Percentiles rank a stretch among this genome's conserved stretches.
phyloP scores from a whole-genome alignment of 495 filamentous ascomycete species.

The Cenococcum geophilum region DNA sequence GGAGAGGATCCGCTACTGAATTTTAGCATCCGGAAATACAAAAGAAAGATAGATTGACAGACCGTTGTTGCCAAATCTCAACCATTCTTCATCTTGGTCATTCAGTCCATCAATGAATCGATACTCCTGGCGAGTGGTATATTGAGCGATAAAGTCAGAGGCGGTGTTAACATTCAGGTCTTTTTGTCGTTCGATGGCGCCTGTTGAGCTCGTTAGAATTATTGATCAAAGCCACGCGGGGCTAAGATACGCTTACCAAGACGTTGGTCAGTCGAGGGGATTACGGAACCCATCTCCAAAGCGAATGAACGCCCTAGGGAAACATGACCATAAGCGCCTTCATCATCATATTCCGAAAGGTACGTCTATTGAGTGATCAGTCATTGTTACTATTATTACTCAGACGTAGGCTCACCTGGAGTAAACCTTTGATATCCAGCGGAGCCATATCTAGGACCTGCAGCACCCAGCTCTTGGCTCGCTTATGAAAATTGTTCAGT shows the following conservation, averaged over 20 bases:
- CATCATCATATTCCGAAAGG: conserved; percentile 85
- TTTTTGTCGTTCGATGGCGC: conserved; percentile 64
- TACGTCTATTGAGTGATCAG: conserved; percentile 56
- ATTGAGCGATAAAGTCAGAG: conserved; percentile 92
- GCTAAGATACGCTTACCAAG: conserved; percentile 46
- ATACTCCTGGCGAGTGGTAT: conserved; percentile 95
- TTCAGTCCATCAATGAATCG: conserved; percentile 66
- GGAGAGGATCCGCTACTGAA: neutral
- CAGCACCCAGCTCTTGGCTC: conserved; percentile 73
- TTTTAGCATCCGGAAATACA: conserved; percentile 14
- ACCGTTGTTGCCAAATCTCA: conserved; percentile 44
- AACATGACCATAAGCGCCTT: conserved; percentile 78
- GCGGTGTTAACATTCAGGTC: conserved; percentile 74
- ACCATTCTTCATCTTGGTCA: conserved; percentile 57
- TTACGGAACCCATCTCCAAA: conserved; percentile 79
- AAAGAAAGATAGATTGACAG: conserved; percentile 9
- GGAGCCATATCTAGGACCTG: conserved; percentile 77
- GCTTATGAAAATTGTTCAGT: conserved; percentile 66
- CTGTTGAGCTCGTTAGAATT: conserved; percentile 25
- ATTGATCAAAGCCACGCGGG: neutral
- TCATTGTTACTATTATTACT: conserved; percentile 39
- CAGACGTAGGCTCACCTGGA: conserved; percentile 34
- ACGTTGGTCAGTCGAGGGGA: conserved; percentile 82
- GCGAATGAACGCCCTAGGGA: conserved; percentile 94
- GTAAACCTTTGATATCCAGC: conserved; percentile 86